phyloP scores from a whole-genome alignment of 148 eudicot genomes.

The Talinum fruticosum region DNA sequence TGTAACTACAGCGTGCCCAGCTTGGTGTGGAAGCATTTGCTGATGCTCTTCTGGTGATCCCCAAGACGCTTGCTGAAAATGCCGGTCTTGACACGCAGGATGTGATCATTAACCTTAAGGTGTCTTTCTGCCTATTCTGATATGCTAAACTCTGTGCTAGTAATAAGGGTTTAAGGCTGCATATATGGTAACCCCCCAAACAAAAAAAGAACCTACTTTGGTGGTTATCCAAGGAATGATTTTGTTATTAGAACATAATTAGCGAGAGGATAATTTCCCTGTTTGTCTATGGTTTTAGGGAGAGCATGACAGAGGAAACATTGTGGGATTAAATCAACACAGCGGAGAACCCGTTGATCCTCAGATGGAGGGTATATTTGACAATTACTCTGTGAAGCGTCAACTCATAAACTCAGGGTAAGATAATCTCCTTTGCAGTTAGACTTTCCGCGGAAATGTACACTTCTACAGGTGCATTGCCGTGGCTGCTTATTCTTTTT shows the following conservation, averaged over 20 bases:
- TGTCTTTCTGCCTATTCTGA: conserved; percentile 13
- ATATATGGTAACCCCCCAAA: too few relatives aligned
- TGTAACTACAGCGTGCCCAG: conserved; percentile 67
- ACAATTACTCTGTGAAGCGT: conserved; percentile 89
- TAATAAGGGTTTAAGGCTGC: too few relatives aligned
- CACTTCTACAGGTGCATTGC: background rate
- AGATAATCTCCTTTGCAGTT: too few relatives aligned
- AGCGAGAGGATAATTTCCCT: too few relatives aligned
- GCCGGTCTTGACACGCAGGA: conserved; percentile 95
- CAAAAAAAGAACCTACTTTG: too few relatives aligned
- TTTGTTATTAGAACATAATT: too few relatives aligned
- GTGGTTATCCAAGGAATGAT: background rate
- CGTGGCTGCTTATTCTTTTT: background rate
- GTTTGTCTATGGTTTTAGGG: conserved; percentile 46
- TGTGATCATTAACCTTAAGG: conserved; percentile 73
- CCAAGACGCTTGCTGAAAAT: conserved; percentile 94
- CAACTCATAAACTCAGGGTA: conserved; percentile 93
- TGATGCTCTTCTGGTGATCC: conserved; percentile 86
- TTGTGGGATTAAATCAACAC: conserved; percentile 79
- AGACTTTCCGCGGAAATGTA: too few relatives aligned
- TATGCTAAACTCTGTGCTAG: background rate
- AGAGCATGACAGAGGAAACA: conserved; percentile 87
- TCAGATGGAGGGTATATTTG: conserved; percentile 95
- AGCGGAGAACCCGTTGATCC: conserved; percentile 89
- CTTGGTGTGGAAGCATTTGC: conserved; percentile 96